Percentiles rank a stretch among this genome's conserved stretches.
Conservation (phyloP, 106 monocot genomes). For the Acorus calamus region DNA sequence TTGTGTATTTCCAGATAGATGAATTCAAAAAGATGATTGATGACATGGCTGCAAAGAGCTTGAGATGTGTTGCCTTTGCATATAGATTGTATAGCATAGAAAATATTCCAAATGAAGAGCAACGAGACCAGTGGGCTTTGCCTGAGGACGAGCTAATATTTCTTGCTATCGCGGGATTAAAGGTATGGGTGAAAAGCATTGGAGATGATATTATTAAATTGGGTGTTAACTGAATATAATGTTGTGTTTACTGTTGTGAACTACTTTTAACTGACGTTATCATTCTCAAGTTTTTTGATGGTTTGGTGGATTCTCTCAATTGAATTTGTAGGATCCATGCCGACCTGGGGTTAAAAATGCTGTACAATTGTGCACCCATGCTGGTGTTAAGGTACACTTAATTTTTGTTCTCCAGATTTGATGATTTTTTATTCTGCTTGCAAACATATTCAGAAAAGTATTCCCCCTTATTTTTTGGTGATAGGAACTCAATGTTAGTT, state of each 20-base stretch:
- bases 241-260: too few relatives aligned
- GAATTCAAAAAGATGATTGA: conserved; percentile 61
- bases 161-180: conserved; percentile 75
- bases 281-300: not conserved
- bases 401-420: not conserved
- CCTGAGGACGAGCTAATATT: conserved; percentile 73
- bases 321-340: conserved; percentile 75
- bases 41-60: conserved; percentile 68
- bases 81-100: conserved; percentile 37
- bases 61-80: conserved; percentile 93
- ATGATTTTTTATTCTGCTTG: not conserved
- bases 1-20: conserved; percentile 28
- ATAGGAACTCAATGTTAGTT: too few relatives aligned
- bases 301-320: not conserved
- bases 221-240: too few relatives aligned
- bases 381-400: conserved; percentile 77
- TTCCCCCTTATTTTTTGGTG: too few relatives aligned
- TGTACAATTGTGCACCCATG: conserved; percentile 52
- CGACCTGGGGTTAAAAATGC: conserved; percentile 79
- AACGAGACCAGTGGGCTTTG: conserved; percentile 54
- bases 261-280: not conserved
- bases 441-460: too few relatives aligned
- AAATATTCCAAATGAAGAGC: conserved; percentile 42
- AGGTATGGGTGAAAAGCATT: conserved; percentile 33
- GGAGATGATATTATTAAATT: not conserved